Evolutionary conservation across 352 stramenopile species (phyloP), one percentile per base, ranked within the genome.

Genomic region (Phytophthora brassicae): DNA sequence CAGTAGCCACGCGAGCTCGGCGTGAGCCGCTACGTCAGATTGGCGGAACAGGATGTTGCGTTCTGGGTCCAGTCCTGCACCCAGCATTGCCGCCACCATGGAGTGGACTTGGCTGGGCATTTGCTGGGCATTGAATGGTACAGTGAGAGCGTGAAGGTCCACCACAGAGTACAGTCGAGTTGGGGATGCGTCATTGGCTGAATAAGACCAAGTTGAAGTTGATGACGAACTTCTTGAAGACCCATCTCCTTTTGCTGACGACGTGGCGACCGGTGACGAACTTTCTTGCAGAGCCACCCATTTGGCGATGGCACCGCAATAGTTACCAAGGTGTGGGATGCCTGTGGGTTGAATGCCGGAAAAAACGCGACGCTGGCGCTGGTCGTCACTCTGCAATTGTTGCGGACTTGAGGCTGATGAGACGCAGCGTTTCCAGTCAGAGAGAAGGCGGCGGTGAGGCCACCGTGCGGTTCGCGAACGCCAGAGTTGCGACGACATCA

Each of bases 251-350:
- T 52, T 35, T 1, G 17, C 9, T 42, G 45, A 13, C 50, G 38
- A 56, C 26, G 55, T 58, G 26, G 63, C 38, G 13, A 66, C 35
- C 39, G 44, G 6, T 45, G 50, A 26, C 19, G 55, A 16, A 44
- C 38, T 44, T n/a, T 89, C 80, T 66, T 99, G 97, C 48, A 99
- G 89, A 23, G 92, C 79, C 12, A 99, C 95, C 97, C 97, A 99
- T 64, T 99, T 97, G 57, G 87, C 85, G 59, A 99, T 97, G 3
- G 98, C 97, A 47, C 97, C 98, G 43, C 99, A 90, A 75, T 99
- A 99, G 79, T 99, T 99, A 58, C 98, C 98, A 46, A 99, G 71
- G 66, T 99, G 97, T 11, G 98, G 93, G n/a, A 94, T 88, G 24
- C 98, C 98, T 16, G 96, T 99, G 6, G 98, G 97, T 68, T 99